A percentile compares a stretch with the other conserved stretches of the same genome.
Evolutionary conservation across 495 filamentous ascomycete genomes (phyloP).

Genomic region (Cenococcum geophilum): DNA sequence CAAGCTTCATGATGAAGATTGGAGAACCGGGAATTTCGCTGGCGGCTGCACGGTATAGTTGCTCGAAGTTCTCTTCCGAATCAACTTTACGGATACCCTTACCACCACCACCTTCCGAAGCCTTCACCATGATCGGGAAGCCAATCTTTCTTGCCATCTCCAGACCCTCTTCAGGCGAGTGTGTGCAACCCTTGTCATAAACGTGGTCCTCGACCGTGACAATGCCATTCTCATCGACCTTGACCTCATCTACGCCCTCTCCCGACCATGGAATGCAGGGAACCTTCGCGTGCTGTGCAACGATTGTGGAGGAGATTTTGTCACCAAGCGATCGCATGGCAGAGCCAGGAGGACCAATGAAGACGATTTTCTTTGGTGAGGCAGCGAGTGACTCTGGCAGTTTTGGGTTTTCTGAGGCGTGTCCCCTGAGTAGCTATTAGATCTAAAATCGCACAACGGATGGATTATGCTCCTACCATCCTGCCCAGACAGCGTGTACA

Average conservation of each 20-base stretch:
- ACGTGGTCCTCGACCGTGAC: constrained; percentile 84
- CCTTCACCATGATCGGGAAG: constrained; percentile 99
- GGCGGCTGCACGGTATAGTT: constrained; percentile 87
- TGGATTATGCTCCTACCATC: constrained; percentile 67
- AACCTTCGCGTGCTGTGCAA: constrained; percentile 93
- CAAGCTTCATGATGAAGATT: constrained; percentile 99
- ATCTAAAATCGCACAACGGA: constrained; percentile 4
- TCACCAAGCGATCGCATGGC: constrained; percentile 98
- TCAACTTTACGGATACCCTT: constrained; percentile 99
- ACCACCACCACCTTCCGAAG: constrained; percentile 98
- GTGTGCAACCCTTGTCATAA: constrained; percentile 87
- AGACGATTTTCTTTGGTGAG: constrained; percentile 96
- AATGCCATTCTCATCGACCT: constrained; percentile 72
- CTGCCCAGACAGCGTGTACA: constrained; percentile 97
- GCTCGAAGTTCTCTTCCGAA: constrained; percentile 72
- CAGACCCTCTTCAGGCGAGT: constrained; percentile 81
- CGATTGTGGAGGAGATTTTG: constrained; percentile 99
- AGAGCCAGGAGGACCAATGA: constrained; percentile 95
- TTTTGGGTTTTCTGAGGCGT: constrained; percentile 97
- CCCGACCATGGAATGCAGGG: constrained; percentile 99
- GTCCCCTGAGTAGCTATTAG: constrained; percentile 58
- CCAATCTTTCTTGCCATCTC: constrained; percentile 82
- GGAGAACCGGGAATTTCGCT: constrained; percentile 98
- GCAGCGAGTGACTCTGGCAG: constrained; percentile 92
- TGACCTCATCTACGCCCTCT: constrained; percentile 77